Conservation (phyloP, 1,139 yeast species). For the Debaryomyces fabryi region DNA sequence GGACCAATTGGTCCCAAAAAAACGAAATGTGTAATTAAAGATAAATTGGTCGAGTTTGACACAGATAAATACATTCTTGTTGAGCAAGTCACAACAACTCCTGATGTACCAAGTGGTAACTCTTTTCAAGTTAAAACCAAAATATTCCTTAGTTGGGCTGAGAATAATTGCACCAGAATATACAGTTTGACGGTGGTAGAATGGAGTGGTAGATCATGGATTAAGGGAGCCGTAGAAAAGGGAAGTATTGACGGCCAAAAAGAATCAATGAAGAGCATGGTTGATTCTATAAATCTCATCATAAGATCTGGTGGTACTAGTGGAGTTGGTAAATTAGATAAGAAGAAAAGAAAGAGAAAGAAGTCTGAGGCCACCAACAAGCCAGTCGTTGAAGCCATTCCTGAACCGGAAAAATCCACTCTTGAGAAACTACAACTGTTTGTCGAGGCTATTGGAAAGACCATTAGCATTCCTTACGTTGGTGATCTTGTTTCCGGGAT, state of each 20-base stretch:
- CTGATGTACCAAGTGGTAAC: constrained; percentile 94
- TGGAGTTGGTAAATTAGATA: constrained; percentile 17
- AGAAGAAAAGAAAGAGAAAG: constrained; percentile 30
- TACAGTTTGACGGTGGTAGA: constrained; percentile 68
- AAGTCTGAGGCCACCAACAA: constrained; percentile 12
- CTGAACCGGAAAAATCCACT: constrained; percentile 15
- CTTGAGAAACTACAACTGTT: constrained; percentile 27
- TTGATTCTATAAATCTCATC: constrained; percentile 57
- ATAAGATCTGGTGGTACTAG: constrained; percentile 27
- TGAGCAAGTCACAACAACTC: constrained; percentile 73
- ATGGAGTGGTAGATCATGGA: constrained; percentile 95
- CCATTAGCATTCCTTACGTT: constrained; percentile 33
- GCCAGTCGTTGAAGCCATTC: constrained; percentile 16
- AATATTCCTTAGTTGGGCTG: constrained; percentile 74
- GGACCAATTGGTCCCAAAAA: constrained; percentile 95
- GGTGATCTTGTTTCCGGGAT: constrained; percentile 29
- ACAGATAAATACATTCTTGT: constrained; percentile 58
- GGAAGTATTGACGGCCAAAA: constrained; percentile 92
- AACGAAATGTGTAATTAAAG: constrained; percentile 80
- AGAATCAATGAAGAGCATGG: constrained; percentile 61
- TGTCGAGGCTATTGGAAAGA: constrained; percentile 31
- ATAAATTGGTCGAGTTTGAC: constrained; percentile 66
- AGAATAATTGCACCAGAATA: constrained; percentile 64
- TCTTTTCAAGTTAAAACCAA: constrained; percentile 76
- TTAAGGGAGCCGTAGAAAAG: constrained; percentile 87